Evolutionary conservation across 169 alveolate species (phyloP), one percentile per base, ranked within the genome.

Genomic region (Plasmodium falciparum): DNA sequence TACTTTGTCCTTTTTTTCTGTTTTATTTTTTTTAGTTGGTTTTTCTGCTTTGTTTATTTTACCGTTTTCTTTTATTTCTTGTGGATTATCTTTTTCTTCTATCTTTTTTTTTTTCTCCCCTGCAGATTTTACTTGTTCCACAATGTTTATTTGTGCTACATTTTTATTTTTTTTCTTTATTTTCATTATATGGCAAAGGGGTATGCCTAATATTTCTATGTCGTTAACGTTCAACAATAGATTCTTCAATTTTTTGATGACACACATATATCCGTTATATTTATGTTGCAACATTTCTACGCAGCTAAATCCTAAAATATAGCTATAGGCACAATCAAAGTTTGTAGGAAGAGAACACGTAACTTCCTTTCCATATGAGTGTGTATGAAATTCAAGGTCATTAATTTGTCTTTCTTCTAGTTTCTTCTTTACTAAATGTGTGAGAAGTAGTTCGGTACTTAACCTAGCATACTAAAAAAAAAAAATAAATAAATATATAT

Each of bases 321-420:
- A 98, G 95, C 99, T 97, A 92, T 98, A 98, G 74, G 96, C 95
- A 50, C 98, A 94, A 91, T 98, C 99, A 89, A 98, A 98, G 72
- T 96, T 95, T 67, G 98, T 90, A 12, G 99, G 99, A 74, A 97
- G 89, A n/a, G 99, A 98, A 88, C 99, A 96, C 76, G 99, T 97
- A 63, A 99, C 99, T 75, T 98, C 99, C 74, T 97, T 47, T 11
- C 66, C 73, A 33, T 75, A 75, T 2, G 69, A 63, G 9, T 75
- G 75, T 0, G 88, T 7, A 15, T 47, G 20, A 5, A 62, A 78
- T 47, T 65, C 49, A 8, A 78, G 7, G n/a, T 66, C 54, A 1
- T 52, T 33, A 20, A 65, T 65, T 56, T 56, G 33, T 26, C 67
- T 22, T 13, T 12, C 43, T 6, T 78, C 33, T 7, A 49, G 72